A percentile compares a stretch with the other conserved stretches of the same genome.
Conservation (phyloP, 805 yeast species). For the Lachancea fermentati region DNA sequence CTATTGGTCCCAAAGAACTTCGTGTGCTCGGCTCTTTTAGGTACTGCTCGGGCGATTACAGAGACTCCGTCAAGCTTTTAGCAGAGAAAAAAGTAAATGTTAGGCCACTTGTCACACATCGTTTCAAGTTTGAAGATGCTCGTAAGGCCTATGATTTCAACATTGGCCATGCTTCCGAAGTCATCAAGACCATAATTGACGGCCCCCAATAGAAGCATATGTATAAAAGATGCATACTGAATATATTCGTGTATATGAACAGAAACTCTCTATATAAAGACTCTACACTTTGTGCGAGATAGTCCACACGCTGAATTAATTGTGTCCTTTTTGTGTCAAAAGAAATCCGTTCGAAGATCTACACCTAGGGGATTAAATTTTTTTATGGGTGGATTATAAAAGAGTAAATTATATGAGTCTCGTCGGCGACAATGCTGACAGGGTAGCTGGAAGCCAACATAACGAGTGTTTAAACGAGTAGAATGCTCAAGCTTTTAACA, state of each 20-base stretch:
- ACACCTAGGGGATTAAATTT: background rate
- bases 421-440: background rate
- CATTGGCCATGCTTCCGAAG: slow-evolving; percentile 55
- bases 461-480: background rate
- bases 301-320: too few species aligned
- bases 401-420: background rate
- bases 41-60: slow-evolving; percentile 73
- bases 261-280: too few species aligned
- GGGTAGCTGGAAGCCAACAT: background rate
- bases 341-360: background rate
- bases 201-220: slow-evolving; percentile 47
- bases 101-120: slow-evolving; percentile 65
- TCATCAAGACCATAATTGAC: slow-evolving; percentile 73
- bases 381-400: background rate
- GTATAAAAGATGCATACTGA: background rate
- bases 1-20: slow-evolving; percentile 62
- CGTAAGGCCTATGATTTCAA: slow-evolving; percentile 64
- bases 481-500: background rate
- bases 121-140: slow-evolving; percentile 67
- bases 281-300: too few species aligned
- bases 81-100: slow-evolving; percentile 60
- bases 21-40: slow-evolving; percentile 73
- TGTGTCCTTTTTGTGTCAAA: background rate
- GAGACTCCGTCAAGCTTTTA: slow-evolving; percentile 61
- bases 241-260: too few species aligned